Evolutionary conservation across 2,329 filamentous ascomycete species (phyloP).

Genomic region (Dendrostoma leiphaemia): DNA sequence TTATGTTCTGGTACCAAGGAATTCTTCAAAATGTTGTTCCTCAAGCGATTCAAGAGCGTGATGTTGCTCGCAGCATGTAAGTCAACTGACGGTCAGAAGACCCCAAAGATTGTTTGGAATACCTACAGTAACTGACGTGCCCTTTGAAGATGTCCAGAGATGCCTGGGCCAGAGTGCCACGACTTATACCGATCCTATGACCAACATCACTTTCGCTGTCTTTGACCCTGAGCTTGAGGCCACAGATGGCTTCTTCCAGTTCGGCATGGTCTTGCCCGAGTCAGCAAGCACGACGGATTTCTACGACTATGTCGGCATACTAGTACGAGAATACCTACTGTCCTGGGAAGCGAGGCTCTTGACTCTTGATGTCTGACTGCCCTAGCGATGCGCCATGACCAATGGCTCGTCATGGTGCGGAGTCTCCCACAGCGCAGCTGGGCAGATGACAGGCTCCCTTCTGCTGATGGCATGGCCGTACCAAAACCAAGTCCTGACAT

Average conservation of each 20-base stretch:
- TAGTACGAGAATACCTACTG: background rate
- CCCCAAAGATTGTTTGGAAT: too few species aligned
- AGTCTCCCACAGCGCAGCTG: slow-evolving; percentile 35
- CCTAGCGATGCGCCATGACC: slow-evolving; percentile 43
- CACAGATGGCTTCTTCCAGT: background rate
- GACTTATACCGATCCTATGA: slow-evolving; percentile 3
- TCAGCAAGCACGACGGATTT: background rate
- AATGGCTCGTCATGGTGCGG: slow-evolving; percentile 53
- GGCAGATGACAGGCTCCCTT: slow-evolving; percentile 54
- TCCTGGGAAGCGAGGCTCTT: background rate
- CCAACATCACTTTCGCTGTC: slow-evolving; percentile 6
- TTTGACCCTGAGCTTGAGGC: slow-evolving; percentile 8
- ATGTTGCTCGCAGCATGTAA: too few species aligned
- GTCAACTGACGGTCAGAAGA: too few species aligned
- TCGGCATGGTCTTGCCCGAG: slow-evolving; percentile 2
- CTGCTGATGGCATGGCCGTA: slow-evolving; percentile 59
- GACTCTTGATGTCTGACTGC: slow-evolving; percentile 15
- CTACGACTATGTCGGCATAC: slow-evolving; percentile 6
- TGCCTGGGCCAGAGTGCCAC: slow-evolving; percentile 1
- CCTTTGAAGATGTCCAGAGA: too few species aligned
- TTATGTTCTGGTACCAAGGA: too few species aligned
- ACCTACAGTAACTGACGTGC: too few species aligned
- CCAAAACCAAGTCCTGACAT: slow-evolving; percentile 51
- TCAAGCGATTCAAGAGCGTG: too few species aligned
- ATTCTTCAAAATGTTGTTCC: too few species aligned